Evolutionary conservation across 345 rosid genomes (phyloP).

Genomic region (Bretschneidera sinensis): DNA sequence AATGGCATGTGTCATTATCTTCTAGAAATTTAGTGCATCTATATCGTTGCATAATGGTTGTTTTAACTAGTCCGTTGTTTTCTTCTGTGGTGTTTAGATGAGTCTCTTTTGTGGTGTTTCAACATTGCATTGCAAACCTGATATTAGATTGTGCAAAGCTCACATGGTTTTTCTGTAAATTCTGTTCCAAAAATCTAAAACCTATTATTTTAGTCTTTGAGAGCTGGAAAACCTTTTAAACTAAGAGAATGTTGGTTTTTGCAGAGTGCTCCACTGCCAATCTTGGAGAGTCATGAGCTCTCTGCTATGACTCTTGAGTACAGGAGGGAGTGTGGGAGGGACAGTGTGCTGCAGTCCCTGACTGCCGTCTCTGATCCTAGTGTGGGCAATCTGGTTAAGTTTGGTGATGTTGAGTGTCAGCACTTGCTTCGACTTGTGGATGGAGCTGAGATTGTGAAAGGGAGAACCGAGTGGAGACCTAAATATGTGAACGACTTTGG

Average conservation of each 20-base stretch:
- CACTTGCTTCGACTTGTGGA: conserved; percentile 83
- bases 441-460: conserved; percentile 91
- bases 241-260: background rate
- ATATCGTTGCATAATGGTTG: no score
- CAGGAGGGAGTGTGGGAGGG: conserved; percentile 91
- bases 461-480: conserved; percentile 86
- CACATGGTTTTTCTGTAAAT: no score
- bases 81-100: no score
- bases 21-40: no score
- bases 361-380: conserved; percentile 54
- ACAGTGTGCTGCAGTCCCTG: conserved; percentile 87
- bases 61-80: no score
- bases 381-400: conserved; percentile 32
- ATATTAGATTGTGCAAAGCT: no score
- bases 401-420: conserved; percentile 67
- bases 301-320: conserved; percentile 79
- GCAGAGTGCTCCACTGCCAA: conserved; percentile 85
- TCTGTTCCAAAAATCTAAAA: no score
- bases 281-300: conserved; percentile 85
- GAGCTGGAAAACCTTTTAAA: background rate
- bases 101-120: no score
- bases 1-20: no score
- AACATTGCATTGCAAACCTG: no score
- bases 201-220: background rate
- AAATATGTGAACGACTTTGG: conserved; percentile 41